A percentile compares a stretch with the other conserved stretches of the same genome.
Evolutionary conservation across 192 early-diverging fungal species (phyloP).

Genomic region (Lobulomyces angularis): DNA sequence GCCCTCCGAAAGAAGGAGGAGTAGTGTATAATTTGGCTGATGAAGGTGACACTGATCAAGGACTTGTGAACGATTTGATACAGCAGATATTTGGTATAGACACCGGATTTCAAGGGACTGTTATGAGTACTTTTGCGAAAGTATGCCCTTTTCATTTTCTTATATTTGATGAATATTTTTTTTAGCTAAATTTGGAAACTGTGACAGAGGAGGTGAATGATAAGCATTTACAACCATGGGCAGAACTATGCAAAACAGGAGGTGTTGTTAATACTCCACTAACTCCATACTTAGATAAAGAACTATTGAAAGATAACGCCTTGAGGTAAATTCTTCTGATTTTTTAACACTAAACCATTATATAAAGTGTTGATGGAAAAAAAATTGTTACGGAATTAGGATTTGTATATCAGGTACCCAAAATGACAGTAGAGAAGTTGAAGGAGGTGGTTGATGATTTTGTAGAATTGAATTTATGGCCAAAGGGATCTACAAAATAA

Average conservation of each 20-base stretch:
- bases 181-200: constrained; percentile 64
- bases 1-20: constrained; percentile 14
- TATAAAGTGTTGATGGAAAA: neutral
- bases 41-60: constrained; percentile 78
- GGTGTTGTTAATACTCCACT: constrained; percentile 69
- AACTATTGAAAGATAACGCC: constrained; percentile 76
- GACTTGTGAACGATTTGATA: constrained; percentile 58
- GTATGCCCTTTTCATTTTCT: constrained; percentile 23
- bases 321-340: constrained; percentile 23
- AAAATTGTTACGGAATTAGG: constrained; percentile 53
- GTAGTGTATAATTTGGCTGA: constrained; percentile 79
- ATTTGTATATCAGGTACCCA: constrained; percentile 54
- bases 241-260: constrained; percentile 59
- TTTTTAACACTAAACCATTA: constrained; percentile 5
- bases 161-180: constrained; percentile 10
- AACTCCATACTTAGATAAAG: constrained; percentile 87
- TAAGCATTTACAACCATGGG: constrained; percentile 87
- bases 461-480: constrained; percentile 74
- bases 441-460: constrained; percentile 67
- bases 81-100: constrained; percentile 63
- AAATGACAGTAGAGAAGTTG: constrained; percentile 54
- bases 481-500: too few species aligned
- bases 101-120: constrained; percentile 70
- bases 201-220: constrained; percentile 91
- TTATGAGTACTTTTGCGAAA: constrained; percentile 67